Base-by-base conservation (phyloP, 371 early-diverging fungal species). In the Rozella allomycis region DNA sequence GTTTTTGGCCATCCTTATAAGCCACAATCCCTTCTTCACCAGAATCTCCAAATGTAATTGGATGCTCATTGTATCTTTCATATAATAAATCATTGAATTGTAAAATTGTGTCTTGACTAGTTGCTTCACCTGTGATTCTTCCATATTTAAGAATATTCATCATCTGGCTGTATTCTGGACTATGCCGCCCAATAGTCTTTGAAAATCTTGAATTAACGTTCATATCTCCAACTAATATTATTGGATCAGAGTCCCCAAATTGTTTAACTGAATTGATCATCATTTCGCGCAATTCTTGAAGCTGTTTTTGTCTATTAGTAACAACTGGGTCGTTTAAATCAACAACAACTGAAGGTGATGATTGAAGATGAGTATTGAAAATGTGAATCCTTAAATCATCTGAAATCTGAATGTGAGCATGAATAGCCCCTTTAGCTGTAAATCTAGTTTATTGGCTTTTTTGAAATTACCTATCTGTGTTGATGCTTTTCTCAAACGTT, bases 331-430 rank as follows among this genome's bases (percentile, higher is more conserved):
- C 52, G 17, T 46, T 60, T 4, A 60, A 40, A 25, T 45, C 39
- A 4, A 48, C 48, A 1, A 36, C 50, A 4, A 41, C 51, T 20
- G 48, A 50, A 5, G 40, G 28, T 12, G 39, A 35, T 2, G 45
- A 48, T 48, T 83, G 84, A 5, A 78, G 70, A 46, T 83, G 80
- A 8, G 78, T 80, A 12, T 66, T 75, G 44, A 82, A 78, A 12
- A 81, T 32, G 42, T 80, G 72, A 18, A 78, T 31, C 29, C 52
- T 38, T n/a, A 48, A 50, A 29, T 26, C 58, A 41, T 19, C 35
- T 2, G 38, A 9, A 12, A 77, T 23, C 3, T 51, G 47, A 17
- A 83, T 52, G 23, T 63, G 57, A 7, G 75, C 77, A 47, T 81
- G 76, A 9, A 81, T 39, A 1, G 65, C 78, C 4, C 84, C 84